Base-by-base conservation (phyloP, 352 stramenopile species). In the Pythium rhizo-oryzae region DNA sequence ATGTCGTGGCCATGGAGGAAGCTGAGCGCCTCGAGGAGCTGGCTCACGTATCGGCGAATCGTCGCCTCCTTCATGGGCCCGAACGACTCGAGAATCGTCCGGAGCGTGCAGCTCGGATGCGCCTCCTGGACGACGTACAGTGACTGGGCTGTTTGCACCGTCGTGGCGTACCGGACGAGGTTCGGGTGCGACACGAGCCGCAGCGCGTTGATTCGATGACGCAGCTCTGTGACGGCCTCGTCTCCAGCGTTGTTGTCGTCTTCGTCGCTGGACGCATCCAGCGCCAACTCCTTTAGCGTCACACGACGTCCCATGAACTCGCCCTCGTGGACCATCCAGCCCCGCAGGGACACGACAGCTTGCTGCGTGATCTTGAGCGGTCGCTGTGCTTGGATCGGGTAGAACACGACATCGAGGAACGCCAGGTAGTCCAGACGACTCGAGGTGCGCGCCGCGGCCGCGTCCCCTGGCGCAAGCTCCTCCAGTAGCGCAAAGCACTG, bases 11-110 rank as follows among this genome's bases (percentile, higher is more conserved):
- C 44, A 30, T 92, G 83, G 8, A 93, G 74, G 62, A 65, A 90
- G 8, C 58, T 58, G 2, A 91, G 65, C 16, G 67, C 83, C 23
- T 91, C 72, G 1, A 91, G 62, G 16, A 92, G 55, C 43, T 93
- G 85, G 18, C 78, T 18, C 13, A 90, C n/a, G 28, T 93, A 93
- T 0, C 83, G 78, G 0, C 81, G 83, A 54, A 93, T 85, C 19
- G 80, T 90, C 12, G 81, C 59, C 56, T 93, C 85, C 25, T 89
- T 91, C 85, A 93, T 93, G 0, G 75, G 63, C 0, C 85, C 85
- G 65, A 93, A 93, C 11, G 81, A 87, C 55, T 79, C 74, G 2
- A 93, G 69, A 33, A 91, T 87, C 24, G 83, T 90, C 19, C 68
- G 61, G 5, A 91, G 54, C n/a, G 76, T 76, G 53, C 83, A 91